Evolutionary conservation across 2,329 filamentous ascomycete species (phyloP), one percentile per base, ranked within the genome.

Genomic region (Gnomoniopsis sp.): DNA sequence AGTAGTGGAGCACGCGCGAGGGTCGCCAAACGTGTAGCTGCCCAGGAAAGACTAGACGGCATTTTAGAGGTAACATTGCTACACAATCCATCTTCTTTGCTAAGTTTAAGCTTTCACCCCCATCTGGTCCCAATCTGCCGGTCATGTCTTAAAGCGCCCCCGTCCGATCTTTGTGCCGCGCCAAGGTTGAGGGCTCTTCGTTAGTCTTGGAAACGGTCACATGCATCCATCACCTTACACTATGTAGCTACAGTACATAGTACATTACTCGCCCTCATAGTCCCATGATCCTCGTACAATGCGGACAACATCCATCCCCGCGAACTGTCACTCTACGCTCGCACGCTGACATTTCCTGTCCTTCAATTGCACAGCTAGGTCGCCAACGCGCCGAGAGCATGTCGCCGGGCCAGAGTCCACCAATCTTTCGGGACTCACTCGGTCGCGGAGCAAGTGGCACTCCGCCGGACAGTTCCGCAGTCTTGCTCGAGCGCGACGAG

Each of bases 11-110:
- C 33, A 8, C 54, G 41, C 12, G n/a, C 58, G 50, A 60, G 55
- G 46, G 55, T 60, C 19, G 47, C 53, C n/a, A 57, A 66, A 26
- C 64, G 67, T 38, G 64, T 53, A 63, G 68, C 70, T 14, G 68
- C 69, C 7, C 67, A 69, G 53, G 68, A 71, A 30, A 67, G 71
- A 12, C 65, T 74, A 47, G 63, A 69, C 55, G 65, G 65, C 12
- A 73, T 74, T 48, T 65, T 74, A 19, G 65, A 72, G 68, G 71
- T 72, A 53, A 66, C 66, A 48, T 44, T 53, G 43, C 26, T 19
- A 21, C 21, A 38, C 33, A 36, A 26, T 51, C n/a, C n/a, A n/a
- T n/a, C n/a, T n/a, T n/a, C n/a, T n/a, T n/a, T n/a, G n/a, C n/a
- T n/a, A n/a, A n/a, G n/a, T 26, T 26, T 21, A 21, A 14, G 41